Evolutionary conservation across 83 land plant species (phyloP).

Genomic region (Diphasiastrum complanatum): DNA sequence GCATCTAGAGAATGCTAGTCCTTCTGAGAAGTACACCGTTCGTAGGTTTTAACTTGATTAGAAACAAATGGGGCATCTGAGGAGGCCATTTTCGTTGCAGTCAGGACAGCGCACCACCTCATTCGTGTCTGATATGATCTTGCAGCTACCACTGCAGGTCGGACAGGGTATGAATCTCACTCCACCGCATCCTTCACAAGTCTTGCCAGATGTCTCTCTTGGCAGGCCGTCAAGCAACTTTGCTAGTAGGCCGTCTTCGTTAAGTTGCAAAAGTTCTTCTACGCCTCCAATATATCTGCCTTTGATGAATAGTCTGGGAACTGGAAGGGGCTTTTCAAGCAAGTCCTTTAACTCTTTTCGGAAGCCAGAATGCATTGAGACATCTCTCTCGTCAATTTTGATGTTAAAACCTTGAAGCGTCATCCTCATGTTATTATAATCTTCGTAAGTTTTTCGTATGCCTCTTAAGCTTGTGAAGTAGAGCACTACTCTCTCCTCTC

Average conservation of each 20-base stretch:
- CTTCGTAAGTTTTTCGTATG: conserved; percentile 55
- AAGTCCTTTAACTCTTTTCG: conserved; percentile 43
- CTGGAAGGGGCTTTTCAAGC: conserved; percentile 37
- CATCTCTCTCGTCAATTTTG: conserved; percentile 58
- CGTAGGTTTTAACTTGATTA: too few species aligned
- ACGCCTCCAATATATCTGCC: conserved; percentile 71
- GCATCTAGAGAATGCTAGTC: too few species aligned
- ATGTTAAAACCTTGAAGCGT: conserved; percentile 46
- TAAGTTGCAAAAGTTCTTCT: conserved; percentile 48
- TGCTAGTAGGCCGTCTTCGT: conserved; percentile 50
- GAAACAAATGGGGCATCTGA: conserved; percentile 65
- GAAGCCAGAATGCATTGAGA: conserved; percentile 60
- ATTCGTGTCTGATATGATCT: conserved; percentile 39
- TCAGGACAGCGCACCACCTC: conserved; percentile 37
- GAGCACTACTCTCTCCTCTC: too few species aligned
- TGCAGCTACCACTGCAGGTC: conserved; percentile 61
- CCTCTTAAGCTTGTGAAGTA: too few species aligned
- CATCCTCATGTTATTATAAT: conserved; percentile 56
- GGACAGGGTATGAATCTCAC: conserved; percentile 54
- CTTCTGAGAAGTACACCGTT: too few species aligned
- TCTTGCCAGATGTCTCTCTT: not conserved
- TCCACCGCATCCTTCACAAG: conserved; percentile 60
- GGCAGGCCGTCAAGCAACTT: conserved; percentile 38
- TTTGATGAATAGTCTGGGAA: conserved; percentile 62
- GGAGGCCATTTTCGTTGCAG: conserved; percentile 70